These are phyloP conservation scores for Byssoonygena ceratinophila DNA, from an alignment of 2,329 filamentous ascomycete species.

Conservation along the genomic window DNA sequence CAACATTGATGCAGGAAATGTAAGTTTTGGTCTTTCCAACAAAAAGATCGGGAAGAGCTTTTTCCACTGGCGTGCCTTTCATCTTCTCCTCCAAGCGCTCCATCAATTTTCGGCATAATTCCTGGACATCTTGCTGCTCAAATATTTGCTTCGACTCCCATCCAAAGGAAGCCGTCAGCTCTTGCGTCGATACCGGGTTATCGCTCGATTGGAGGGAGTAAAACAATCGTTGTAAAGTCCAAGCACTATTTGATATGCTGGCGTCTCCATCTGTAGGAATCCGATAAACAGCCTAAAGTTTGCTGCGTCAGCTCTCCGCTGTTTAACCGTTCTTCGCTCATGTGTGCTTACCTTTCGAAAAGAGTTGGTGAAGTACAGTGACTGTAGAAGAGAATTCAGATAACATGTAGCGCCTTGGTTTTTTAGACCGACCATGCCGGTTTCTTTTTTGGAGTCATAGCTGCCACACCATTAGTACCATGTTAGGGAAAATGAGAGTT, in stretches of 20 bases:
- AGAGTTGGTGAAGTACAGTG: constrained; percentile 76
- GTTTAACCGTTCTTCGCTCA: constrained; percentile 10
- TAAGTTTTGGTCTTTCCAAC: constrained; percentile 98
- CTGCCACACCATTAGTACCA: constrained; percentile 39
- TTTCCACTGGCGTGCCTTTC: constrained; percentile 90
- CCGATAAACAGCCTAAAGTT: constrained; percentile 72
- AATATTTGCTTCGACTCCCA: constrained; percentile 98
- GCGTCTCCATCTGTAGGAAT: constrained; percentile 85
- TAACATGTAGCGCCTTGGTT: constrained; percentile 94
- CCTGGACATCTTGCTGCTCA: constrained; percentile 96
- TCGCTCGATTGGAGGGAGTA: constrained; percentile 86
- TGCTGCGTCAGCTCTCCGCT: constrained; percentile 1
- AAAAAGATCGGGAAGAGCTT: constrained; percentile 79
- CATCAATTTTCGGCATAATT: constrained; percentile 92
- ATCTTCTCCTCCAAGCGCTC: constrained; percentile 94
- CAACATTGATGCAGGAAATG: constrained; percentile 95
- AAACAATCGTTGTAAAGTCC: constrained; percentile 85
- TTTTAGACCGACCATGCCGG: constrained; percentile 88
- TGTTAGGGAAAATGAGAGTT: constrained; percentile 14
- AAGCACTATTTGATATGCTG: constrained; percentile 75
- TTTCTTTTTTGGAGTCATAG: constrained; percentile 99
- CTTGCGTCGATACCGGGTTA: constrained; percentile 74
- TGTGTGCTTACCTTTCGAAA: constrained; percentile 65
- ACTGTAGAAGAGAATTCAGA: constrained; percentile 73
- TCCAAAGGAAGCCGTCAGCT: constrained; percentile 91